Evolutionary conservation across 2,329 filamentous ascomycete genomes (phyloP).

Genomic region (Dothideomycetes sp.): DNA sequence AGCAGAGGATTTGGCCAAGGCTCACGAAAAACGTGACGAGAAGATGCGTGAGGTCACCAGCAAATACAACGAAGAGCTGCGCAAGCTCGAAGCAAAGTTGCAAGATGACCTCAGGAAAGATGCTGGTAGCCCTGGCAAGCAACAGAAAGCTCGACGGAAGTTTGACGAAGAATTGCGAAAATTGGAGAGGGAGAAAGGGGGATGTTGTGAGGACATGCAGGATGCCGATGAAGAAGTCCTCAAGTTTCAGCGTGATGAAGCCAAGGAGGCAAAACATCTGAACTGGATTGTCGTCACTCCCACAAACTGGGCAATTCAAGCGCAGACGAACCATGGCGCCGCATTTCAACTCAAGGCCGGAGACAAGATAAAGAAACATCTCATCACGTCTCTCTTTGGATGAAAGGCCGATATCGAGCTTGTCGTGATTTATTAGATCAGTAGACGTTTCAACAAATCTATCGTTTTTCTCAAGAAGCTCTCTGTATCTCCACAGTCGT

Average conservation of each 20-base stretch:
- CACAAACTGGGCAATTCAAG: not conserved
- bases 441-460: no score
- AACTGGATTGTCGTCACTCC: not conserved
- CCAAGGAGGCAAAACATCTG: constrained; percentile 1
- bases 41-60: not conserved
- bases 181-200: not conserved
- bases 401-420: no score
- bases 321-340: not conserved
- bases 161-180: not conserved
- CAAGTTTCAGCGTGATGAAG: not conserved
- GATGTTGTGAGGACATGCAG: not conserved
- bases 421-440: no score
- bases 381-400: not conserved
- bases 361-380: constrained; percentile 1
- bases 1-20: not conserved
- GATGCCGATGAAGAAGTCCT: not conserved
- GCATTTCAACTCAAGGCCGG: not conserved
- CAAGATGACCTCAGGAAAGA: constrained; percentile 1
- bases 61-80: not conserved
- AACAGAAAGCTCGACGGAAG: not conserved
- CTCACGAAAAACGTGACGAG: not conserved
- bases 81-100: not conserved
- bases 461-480: no score
- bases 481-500: no score
- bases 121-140: not conserved